phyloP scores from a whole-genome alignment of 768 basidiomycete species.

The Auricularia sp. region DNA sequence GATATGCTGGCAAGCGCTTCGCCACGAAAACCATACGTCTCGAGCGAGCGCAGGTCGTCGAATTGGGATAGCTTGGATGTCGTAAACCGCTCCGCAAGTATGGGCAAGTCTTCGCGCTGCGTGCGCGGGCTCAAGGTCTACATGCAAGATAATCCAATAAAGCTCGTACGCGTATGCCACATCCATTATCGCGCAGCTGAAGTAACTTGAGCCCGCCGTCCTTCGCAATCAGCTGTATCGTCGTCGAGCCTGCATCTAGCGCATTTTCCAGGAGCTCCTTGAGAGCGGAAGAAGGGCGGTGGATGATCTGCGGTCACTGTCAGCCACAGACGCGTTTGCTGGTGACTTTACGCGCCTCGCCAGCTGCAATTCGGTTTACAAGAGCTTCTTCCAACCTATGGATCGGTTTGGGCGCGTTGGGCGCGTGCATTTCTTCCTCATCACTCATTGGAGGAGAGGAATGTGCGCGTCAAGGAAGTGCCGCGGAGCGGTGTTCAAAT shows the following conservation, averaged over 20 bases:
- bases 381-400: conserved; percentile 68
- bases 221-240: conserved; percentile 70
- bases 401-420: conserved; percentile 50
- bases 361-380: conserved; percentile 80
- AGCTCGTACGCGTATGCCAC: conserved; percentile 72
- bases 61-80: conserved; percentile 87
- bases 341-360: conserved; percentile 28
- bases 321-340: conserved; percentile 24
- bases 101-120: conserved; percentile 79
- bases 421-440: background rate
- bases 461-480: too few relatives aligned
- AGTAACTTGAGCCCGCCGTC: conserved; percentile 93
- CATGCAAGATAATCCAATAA: background rate
- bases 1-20: conserved; percentile 95
- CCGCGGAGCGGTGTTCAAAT: too few relatives aligned
- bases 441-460: too few relatives aligned
- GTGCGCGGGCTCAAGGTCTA: background rate
- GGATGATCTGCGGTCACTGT: conserved; percentile 51
- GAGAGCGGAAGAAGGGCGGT: conserved; percentile 84
- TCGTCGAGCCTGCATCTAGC: conserved; percentile 85
- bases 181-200: conserved; percentile 95
- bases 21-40: conserved; percentile 93
- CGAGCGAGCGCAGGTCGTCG: conserved; percentile 71
- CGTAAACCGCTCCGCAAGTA: conserved; percentile 89
- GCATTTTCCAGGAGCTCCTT: conserved; percentile 94